These are phyloP conservation scores for Dendryphion nanum DNA, from an alignment of 2,329 filamentous ascomycete genomes.

Conservation along the genomic window DNA sequence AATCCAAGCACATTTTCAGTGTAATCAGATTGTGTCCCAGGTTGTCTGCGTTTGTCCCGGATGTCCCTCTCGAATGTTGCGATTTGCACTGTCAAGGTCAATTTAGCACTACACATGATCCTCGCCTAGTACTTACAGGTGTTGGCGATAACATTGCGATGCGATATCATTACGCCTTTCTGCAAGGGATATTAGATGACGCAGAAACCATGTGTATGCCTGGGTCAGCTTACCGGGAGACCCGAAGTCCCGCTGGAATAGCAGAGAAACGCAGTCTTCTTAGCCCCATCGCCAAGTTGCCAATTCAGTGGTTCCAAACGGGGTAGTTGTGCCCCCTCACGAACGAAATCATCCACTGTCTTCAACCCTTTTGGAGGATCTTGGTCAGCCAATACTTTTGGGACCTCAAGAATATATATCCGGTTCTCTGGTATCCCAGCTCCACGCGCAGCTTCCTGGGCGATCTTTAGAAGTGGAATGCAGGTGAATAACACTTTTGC, in stretches of 20 bases:
- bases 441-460: conserved; percentile 63
- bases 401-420: conserved; percentile 69
- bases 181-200: conserved; percentile 30
- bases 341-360: conserved; percentile 65
- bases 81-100: conserved; percentile 53
- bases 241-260: conserved; percentile 81
- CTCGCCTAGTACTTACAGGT: conserved; percentile 36
- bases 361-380: conserved; percentile 53
- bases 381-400: conserved; percentile 52
- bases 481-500: conserved; percentile 73
- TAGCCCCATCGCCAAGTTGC: conserved; percentile 63
- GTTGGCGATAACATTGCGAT: conserved; percentile 76
- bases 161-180: conserved; percentile 84
- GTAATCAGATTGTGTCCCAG: conserved; percentile 42
- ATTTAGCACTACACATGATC: background rate
- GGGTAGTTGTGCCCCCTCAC: conserved; percentile 57
- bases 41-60: conserved; percentile 44
- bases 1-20: conserved; percentile 63
- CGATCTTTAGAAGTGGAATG: conserved; percentile 61
- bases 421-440: conserved; percentile 62
- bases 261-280: conserved; percentile 72
- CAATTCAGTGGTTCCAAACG: conserved; percentile 58
- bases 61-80: conserved; percentile 48
- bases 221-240: conserved; percentile 58
- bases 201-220: background rate